Conservation (phyloP, 441 rosid genomes). For the Aleurites moluccanus region DNA sequence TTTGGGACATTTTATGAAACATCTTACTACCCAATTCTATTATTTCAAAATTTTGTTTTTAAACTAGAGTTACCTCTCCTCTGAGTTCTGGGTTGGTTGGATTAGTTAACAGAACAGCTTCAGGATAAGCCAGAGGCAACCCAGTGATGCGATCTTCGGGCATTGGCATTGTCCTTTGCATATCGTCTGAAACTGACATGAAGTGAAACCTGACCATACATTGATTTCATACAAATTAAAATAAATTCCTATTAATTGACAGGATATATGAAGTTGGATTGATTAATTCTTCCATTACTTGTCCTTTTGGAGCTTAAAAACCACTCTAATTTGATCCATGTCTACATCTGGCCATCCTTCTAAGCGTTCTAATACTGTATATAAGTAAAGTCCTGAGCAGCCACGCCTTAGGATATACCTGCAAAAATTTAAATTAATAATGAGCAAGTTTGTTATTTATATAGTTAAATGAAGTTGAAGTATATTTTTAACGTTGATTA, state of each 20-base stretch:
- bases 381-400: conserved; percentile 57
- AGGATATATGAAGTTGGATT: no score
- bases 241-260: neutral
- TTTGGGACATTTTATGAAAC: neutral
- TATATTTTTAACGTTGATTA: neutral
- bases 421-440: conserved; percentile 5
- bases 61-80: conserved; percentile 51
- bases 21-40: neutral
- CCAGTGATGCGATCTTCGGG: conserved; percentile 50
- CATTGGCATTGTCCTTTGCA: conserved; percentile 67
- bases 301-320: conserved; percentile 53
- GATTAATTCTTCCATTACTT: conserved; percentile 14
- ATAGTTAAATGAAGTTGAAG: no score
- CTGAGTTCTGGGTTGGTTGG: conserved; percentile 53
- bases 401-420: conserved; percentile 63
- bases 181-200: conserved; percentile 58
- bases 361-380: conserved; percentile 58
- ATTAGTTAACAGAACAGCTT: conserved; percentile 75
- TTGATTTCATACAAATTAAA: neutral
- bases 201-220: conserved; percentile 34
- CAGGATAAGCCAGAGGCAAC: conserved; percentile 51
- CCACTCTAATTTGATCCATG: conserved; percentile 66
- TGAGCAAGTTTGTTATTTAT: neutral
- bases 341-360: conserved; percentile 68
- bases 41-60: neutral